Conservation (phyloP, 208 protist species). For the Leishmania braziliensis region DNA sequence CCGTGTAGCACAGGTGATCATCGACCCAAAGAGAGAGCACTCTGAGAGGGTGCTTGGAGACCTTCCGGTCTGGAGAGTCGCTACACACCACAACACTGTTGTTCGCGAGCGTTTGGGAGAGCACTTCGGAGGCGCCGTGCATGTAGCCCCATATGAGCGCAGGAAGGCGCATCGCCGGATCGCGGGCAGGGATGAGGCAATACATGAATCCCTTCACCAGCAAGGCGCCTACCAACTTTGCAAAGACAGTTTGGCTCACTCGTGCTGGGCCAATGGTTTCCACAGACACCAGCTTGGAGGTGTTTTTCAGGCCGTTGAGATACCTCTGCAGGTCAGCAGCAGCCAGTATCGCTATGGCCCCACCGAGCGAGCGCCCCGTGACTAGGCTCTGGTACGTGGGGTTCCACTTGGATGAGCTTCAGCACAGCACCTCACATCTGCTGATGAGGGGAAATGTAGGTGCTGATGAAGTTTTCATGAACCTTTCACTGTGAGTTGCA, state of each 20-base stretch:
- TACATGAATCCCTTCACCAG: constrained; percentile 25
- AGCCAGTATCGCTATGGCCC: constrained; percentile 3
- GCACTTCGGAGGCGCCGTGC: constrained; percentile 41
- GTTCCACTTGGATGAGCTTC: background rate
- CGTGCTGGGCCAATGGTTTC: constrained; percentile 69
- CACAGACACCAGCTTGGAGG: constrained; percentile 14
- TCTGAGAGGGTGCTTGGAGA: background rate
- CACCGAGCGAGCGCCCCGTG: constrained; percentile 4
- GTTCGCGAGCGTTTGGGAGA: constrained; percentile 23
- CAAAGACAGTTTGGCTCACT: constrained; percentile 52
- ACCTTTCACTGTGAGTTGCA: constrained; percentile 31
- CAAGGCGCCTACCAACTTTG: constrained; percentile 17
- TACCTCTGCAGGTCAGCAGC: constrained; percentile 2
- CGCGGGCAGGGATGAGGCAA: constrained; percentile 45
- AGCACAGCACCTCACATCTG: background rate
- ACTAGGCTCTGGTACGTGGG: constrained; percentile 5
- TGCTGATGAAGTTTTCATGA: constrained; percentile 47
- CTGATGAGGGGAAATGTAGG: constrained; percentile 31
- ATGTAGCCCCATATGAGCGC: constrained; percentile 36
- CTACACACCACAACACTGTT: background rate
- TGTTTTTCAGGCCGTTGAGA: background rate
- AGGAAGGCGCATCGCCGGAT: constrained; percentile 50
- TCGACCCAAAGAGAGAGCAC: background rate
- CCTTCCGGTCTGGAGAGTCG: background rate
- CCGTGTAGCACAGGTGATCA: constrained; percentile 8